Evolutionary conservation across 495 filamentous ascomycete genomes (phyloP).

Genomic region (Bathelium albidoporum): DNA sequence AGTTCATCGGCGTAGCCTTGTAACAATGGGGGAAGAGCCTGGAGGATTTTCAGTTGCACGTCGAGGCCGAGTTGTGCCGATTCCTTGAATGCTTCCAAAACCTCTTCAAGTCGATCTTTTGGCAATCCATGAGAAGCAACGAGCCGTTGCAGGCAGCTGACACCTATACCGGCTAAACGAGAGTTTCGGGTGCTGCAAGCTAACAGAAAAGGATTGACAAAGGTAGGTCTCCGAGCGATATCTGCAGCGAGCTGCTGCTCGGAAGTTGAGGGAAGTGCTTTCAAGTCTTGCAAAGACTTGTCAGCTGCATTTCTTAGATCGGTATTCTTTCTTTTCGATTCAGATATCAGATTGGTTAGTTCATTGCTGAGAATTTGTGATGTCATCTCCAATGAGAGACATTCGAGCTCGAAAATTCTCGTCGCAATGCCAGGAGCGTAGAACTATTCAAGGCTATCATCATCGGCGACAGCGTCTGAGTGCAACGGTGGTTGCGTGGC

Average conservation of each 20-base stretch:
- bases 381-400: constrained; percentile 51
- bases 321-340: constrained; percentile 84
- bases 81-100: constrained; percentile 77
- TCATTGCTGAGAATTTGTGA: constrained; percentile 82
- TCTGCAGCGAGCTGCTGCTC: constrained; percentile 86
- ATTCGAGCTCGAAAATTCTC: neutral
- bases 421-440: neutral
- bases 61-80: constrained; percentile 66
- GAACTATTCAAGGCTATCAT: neutral
- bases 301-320: constrained; percentile 89
- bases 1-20: constrained; percentile 83
- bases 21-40: constrained; percentile 80
- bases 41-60: constrained; percentile 90
- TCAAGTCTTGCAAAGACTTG: constrained; percentile 85
- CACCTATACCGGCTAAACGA: constrained; percentile 75
- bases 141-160: constrained; percentile 79
- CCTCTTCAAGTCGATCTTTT: constrained; percentile 61
- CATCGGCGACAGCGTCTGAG: neutral
- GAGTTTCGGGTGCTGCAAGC: constrained; percentile 82
- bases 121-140: constrained; percentile 71
- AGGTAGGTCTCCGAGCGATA: constrained; percentile 66
- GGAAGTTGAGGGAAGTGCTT: constrained; percentile 60
- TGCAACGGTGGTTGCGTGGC: neutral
- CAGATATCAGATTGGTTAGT: constrained; percentile 84
- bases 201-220: constrained; percentile 85